Conservation (phyloP, 495 filamentous ascomycete species). For the Podospora australis region DNA sequence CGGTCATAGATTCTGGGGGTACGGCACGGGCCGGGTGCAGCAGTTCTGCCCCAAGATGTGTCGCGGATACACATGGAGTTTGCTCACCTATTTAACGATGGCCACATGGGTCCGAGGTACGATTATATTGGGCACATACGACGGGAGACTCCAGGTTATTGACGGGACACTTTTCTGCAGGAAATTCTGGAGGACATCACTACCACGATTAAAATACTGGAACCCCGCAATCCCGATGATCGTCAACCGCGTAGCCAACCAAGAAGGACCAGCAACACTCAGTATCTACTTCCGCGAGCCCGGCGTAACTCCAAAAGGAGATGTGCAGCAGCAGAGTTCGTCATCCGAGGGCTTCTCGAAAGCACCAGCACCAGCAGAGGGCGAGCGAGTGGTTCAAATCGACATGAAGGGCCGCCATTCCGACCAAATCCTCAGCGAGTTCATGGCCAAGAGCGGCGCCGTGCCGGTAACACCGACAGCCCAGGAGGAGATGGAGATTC, state of each 20-base stretch:
- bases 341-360: constrained; percentile 30
- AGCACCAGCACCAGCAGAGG: constrained; percentile 36
- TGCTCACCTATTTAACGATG: constrained; percentile 54
- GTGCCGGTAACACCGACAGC: constrained; percentile 50
- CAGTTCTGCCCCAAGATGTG: constrained; percentile 70
- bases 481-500: constrained; percentile 54
- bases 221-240: constrained; percentile 82
- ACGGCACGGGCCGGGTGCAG: constrained; percentile 74
- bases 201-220: constrained; percentile 87
- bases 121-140: constrained; percentile 1
- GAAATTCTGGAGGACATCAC: constrained; percentile 79
- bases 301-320: constrained; percentile 21
- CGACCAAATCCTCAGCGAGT: constrained; percentile 57
- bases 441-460: constrained; percentile 65
- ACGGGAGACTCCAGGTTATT: background rate
- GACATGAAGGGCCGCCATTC: constrained; percentile 58
- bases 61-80: constrained; percentile 81
- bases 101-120: constrained; percentile 77
- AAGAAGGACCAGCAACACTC: constrained; percentile 56
- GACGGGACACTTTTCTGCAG: constrained; percentile 28
- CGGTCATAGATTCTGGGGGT: constrained; percentile 57
- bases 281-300: constrained; percentile 61
- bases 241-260: constrained; percentile 57
- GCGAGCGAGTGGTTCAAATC: constrained; percentile 45
- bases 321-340: constrained; percentile 26